Evolutionary conservation across 139 green algal genomes (phyloP), one percentile per base, ranked within the genome.

Genomic region (Picochlorum sp.): DNA sequence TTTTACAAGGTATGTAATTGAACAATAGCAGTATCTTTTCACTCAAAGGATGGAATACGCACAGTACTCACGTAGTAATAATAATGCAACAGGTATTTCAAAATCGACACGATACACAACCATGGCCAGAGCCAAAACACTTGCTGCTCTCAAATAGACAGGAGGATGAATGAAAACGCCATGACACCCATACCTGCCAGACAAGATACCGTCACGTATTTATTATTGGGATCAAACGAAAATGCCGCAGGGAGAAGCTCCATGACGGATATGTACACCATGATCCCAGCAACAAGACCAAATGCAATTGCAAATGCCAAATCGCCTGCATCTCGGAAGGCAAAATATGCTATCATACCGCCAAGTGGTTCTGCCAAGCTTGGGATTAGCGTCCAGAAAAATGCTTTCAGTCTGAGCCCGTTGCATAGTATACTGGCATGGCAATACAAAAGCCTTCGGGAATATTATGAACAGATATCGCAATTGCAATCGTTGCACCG

Each of bases 371-470:
- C 86, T 3, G 75, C 76, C 3, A 91, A 8, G 34, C 86, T 86
- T 9, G 70, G 82, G 3, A 92, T 37, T 10, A 79, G 79, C 34
- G 72, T 67, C 82, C 81, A 90, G 14, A 75, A 60, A 59, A 95
- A 89, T 30, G 70, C 88, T 59, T 86, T 87, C 77, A 70, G 86
- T 37, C 69, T 50, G 41, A 77, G 34, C 78, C 71, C 0, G 90
- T 97, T 8, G 88, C 87, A 65, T 90, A 96, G 76, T 94, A 97
- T 24, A 96, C 81, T 10, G 91, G 91, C 75, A 97, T 79, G 15
- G 90, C 85, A 5, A 97, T 85, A 16, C 81, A 85, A 4, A 92
- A 70, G 45, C 88, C 89, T 65, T 91, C 63, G 3, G 85, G 85
- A 34, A 90, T 79, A 67, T 93, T 93, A 76, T 92, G 86, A 45